Percentiles rank a stretch among this genome's conserved stretches.
Evolutionary conservation across 2,329 filamentous ascomycete species (phyloP).

Genomic region (Aspergillus ustus): DNA sequence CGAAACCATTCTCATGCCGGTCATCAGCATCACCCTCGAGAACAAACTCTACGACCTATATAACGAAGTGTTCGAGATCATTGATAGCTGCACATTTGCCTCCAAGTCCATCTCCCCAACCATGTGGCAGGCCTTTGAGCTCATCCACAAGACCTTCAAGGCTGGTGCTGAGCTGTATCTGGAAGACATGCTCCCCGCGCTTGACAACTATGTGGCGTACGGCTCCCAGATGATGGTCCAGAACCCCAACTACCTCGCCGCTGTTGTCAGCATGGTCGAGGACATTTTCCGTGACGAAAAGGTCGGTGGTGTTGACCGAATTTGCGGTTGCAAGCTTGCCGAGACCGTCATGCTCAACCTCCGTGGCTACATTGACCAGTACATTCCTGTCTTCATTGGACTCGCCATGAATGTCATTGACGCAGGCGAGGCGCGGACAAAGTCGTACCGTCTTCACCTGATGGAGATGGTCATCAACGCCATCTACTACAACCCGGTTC

Average conservation of each 20-base stretch:
- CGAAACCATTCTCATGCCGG: slow-evolving; percentile 94
- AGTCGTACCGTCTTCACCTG: slow-evolving; percentile 91
- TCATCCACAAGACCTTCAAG: slow-evolving; percentile 97
- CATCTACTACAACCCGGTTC: slow-evolving; percentile 92
- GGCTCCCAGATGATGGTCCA: slow-evolving; percentile 79
- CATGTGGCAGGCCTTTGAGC: slow-evolving; percentile 98
- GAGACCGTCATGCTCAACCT: slow-evolving; percentile 98
- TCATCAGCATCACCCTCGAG: slow-evolving; percentile 92
- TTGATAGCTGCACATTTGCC: slow-evolving; percentile 98
- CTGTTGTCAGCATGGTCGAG: slow-evolving; percentile 89
- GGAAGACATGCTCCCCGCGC: slow-evolving; percentile 96
- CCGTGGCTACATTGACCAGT: slow-evolving; percentile 83
- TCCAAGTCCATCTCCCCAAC: slow-evolving; percentile 93
- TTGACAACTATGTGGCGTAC: slow-evolving; percentile 98
- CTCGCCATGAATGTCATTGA: slow-evolving; percentile 83
- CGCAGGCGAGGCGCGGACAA: slow-evolving; percentile 78
- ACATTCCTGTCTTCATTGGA: slow-evolving; percentile 84
- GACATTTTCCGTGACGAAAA: slow-evolving; percentile 94
- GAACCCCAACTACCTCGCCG: slow-evolving; percentile 84
- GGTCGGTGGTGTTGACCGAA: slow-evolving; percentile 89
- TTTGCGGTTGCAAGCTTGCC: slow-evolving; percentile 96
- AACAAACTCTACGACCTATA: slow-evolving; percentile 98
- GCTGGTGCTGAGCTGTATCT: slow-evolving; percentile 95
- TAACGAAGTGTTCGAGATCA: slow-evolving; percentile 98
- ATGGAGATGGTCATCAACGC: slow-evolving; percentile 99